A percentile compares a stretch with the other conserved stretches of the same genome.
Conservation (phyloP, 192 early-diverging fungal species). For the Pilaira anomala region DNA sequence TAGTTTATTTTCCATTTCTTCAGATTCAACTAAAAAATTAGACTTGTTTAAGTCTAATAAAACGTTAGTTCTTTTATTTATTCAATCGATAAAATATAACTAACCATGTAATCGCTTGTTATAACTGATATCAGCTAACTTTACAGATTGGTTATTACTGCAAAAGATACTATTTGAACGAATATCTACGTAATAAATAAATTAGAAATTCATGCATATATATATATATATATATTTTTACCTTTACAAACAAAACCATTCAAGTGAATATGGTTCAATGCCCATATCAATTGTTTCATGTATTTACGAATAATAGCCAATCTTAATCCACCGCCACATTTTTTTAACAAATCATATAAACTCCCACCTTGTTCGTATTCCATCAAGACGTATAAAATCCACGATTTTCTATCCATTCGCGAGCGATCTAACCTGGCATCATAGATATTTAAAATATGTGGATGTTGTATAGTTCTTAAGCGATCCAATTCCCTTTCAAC, state of each 20-base stretch:
- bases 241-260: slow-evolving; percentile 66
- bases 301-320: slow-evolving; percentile 54
- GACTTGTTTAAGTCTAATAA: slow-evolving; percentile 30
- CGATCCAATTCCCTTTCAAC: slow-evolving; percentile 58
- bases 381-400: slow-evolving; percentile 51
- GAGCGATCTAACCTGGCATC: slow-evolving; percentile 51
- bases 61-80: neutral
- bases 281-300: slow-evolving; percentile 62
- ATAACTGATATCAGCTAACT: slow-evolving; percentile 65
- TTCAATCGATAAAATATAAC: neutral
- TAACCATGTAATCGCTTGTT: slow-evolving; percentile 56
- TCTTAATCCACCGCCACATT: slow-evolving; percentile 56
- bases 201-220: slow-evolving; percentile 2
- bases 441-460: slow-evolving; percentile 56
- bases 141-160: slow-evolving; percentile 46
- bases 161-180: slow-evolving; percentile 42
- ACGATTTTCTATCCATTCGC: slow-evolving; percentile 18
- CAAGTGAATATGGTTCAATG: slow-evolving; percentile 59
- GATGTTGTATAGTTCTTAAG: slow-evolving; percentile 55
- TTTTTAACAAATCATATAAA: slow-evolving; percentile 60
- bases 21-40: slow-evolving; percentile 13
- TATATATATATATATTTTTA: slow-evolving; percentile 8
- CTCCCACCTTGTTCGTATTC: slow-evolving; percentile 51
- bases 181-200: slow-evolving; percentile 42
- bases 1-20: neutral